Base-by-base conservation (phyloP, 2,329 filamentous ascomycete genomes). In the Beauveria rudraprayagi region DNA sequence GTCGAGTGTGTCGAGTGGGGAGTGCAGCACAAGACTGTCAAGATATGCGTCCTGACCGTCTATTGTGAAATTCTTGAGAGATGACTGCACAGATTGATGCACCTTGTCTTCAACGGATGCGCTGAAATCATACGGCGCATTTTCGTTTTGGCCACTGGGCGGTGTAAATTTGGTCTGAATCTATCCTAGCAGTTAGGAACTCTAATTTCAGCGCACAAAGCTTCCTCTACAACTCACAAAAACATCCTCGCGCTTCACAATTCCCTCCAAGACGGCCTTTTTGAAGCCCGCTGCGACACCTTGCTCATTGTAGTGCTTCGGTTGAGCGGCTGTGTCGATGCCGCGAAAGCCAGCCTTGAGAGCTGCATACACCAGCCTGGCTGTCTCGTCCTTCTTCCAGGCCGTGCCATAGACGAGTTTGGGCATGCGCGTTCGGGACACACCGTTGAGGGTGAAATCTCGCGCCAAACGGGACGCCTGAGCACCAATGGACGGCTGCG, bases 131-230 rank as follows among this genome's bases (percentile, higher is more conserved):
- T 91, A 91, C 0, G 88, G 88, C 54, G 83, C 78, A 46, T 73
- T 72, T 1, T 75, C 76, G 67, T 87, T 83, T 70, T 92, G 89
- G 26, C 83, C 85, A 17, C 73, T 72, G 5, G 84, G 72, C 0
- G 87, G 80, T 1, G 88, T 91, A 75, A 88, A 94, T 72, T 93
- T 94, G n/a, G 90, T 92, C 80, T 95, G 90, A 50, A 92, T 78
- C 84, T 88, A 37, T 3, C 6, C 34, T 7, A 28, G 5, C 24
- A 22, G 22, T 37, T 10, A 37, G 16, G 47, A 40, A 19, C n/a
- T 22, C 17, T 6, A n/a, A 19, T 3, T 24, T 24, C 26, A 11
- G 48, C 9, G 11, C 14, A 6, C 14, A 6, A 11, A 14, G 22
- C 14, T 17, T 26, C 14, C 6, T 48, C 46, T 10, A 24, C 5